Conservation (phyloP, 1,139 yeast genomes). For the Geotrichum histeridarum region DNA sequence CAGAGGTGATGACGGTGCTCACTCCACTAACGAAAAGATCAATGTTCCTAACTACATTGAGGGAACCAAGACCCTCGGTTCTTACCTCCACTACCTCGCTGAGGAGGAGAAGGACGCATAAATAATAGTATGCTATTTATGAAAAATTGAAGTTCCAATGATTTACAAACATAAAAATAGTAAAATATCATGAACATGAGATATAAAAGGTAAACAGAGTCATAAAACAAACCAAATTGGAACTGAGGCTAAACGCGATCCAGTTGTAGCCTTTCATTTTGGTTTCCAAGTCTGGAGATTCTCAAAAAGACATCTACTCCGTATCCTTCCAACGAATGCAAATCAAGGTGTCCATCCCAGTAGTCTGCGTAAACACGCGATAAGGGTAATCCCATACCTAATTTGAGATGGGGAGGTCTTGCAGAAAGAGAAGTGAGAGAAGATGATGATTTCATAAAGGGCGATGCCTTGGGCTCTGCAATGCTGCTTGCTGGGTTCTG, state of each 20-base stretch:
- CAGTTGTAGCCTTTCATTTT: slow-evolving; percentile 58
- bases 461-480: slow-evolving; percentile 8
- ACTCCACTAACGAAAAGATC: slow-evolving; percentile 91
- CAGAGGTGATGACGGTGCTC: slow-evolving; percentile 99
- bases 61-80: slow-evolving; percentile 91
- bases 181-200: not conserved
- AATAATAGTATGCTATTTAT: not conserved
- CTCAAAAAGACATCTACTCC: slow-evolving; percentile 85
- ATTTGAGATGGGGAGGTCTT: slow-evolving; percentile 65
- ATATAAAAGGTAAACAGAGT: not conserved
- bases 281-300: slow-evolving; percentile 69
- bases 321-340: slow-evolving; percentile 81
- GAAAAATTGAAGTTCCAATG: no score
- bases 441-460: slow-evolving; percentile 27
- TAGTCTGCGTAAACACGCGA: slow-evolving; percentile 89
- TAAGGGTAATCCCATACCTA: slow-evolving; percentile 89
- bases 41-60: slow-evolving; percentile 83
- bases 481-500: not conserved
- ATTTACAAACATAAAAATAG: no score
- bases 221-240: not conserved
- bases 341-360: slow-evolving; percentile 85
- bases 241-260: slow-evolving; percentile 54
- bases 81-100: slow-evolving; percentile 84
- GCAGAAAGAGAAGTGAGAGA: slow-evolving; percentile 54
- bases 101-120: slow-evolving; percentile 38